Evolutionary conservation across 768 basidiomycete genomes (phyloP).

Genomic region (Kwoniella sp.): DNA sequence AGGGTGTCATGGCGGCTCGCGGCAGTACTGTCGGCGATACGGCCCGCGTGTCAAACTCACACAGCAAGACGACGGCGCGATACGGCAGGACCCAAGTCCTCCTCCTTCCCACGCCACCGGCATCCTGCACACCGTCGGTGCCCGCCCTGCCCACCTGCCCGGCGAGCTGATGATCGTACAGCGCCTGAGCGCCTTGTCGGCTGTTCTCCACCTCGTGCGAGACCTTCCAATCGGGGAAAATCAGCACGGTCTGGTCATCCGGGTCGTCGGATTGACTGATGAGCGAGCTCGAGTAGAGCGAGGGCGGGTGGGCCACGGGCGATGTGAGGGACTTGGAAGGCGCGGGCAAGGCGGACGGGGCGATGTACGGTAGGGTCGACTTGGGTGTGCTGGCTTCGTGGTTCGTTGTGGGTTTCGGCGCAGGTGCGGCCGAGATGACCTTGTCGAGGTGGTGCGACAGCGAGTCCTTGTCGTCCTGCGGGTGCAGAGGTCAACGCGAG

Average conservation of each 20-base stretch:
- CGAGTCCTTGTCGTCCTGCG: constrained; percentile 58
- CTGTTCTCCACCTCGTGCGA: constrained; percentile 68
- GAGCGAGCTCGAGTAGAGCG: constrained; percentile 81
- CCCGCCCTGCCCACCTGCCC: constrained; percentile 50
- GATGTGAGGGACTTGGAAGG: constrained; percentile 51
- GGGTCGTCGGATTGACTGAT: constrained; percentile 63
- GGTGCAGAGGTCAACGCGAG: too few relatives aligned
- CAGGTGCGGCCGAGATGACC: constrained; percentile 24
- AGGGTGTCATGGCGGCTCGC: too few relatives aligned
- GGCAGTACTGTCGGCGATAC: too few relatives aligned
- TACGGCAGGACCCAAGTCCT: constrained; percentile 82
- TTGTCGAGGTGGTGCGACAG: constrained; percentile 62
- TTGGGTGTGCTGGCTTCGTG: constrained; percentile 1
- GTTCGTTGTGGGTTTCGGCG: constrained; percentile 1
- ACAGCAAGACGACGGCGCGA: constrained; percentile 80
- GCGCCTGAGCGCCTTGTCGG: constrained; percentile 61
- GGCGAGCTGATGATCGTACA: constrained; percentile 65
- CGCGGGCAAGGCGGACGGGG: constrained; percentile 8
- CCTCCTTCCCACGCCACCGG: constrained; percentile 52
- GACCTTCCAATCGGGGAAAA: constrained; percentile 88
- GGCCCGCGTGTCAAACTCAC: too few relatives aligned
- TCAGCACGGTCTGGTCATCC: constrained; percentile 69
- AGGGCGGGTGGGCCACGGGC: constrained; percentile 55
- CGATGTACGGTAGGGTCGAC: constrained; percentile 8
- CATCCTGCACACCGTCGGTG: constrained; percentile 1